Evolutionary conservation across 2,329 filamentous ascomycete genomes (phyloP).

Genomic region (Thermoascus crustaceus): DNA sequence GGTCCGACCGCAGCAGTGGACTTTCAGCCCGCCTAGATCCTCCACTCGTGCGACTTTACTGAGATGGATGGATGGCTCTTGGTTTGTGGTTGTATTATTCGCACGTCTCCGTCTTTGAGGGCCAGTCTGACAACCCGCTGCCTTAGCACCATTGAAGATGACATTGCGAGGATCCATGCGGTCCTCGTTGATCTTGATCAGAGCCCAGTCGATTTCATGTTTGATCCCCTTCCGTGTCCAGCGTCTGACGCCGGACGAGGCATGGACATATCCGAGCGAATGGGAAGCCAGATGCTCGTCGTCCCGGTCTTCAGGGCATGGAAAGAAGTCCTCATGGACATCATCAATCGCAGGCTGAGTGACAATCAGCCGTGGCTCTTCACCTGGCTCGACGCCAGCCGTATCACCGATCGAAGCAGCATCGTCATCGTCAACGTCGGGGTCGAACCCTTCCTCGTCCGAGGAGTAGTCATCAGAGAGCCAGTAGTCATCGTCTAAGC

Average conservation of each 20-base stretch:
- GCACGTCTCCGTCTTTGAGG: constrained; percentile 36
- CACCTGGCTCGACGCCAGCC: constrained; percentile 64
- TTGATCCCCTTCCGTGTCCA: constrained; percentile 61
- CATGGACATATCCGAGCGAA: constrained; percentile 73
- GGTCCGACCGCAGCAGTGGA: constrained; percentile 83
- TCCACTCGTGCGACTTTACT: constrained; percentile 47
- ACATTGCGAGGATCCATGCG: constrained; percentile 65
- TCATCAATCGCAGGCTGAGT: constrained; percentile 91
- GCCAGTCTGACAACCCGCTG: not conserved
- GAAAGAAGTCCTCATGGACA: constrained; percentile 74
- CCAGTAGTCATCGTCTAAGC: constrained; percentile 36
- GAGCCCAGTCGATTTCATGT: constrained; percentile 92
- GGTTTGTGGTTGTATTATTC: constrained; percentile 26
- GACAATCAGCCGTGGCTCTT: constrained; percentile 68
- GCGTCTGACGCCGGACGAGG: constrained; percentile 79
- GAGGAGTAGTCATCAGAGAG: constrained; percentile 42
- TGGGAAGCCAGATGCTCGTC: constrained; percentile 78
- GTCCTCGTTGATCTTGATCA: constrained; percentile 69
- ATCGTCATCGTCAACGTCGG: constrained; percentile 50
- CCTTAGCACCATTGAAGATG: constrained; percentile 36
- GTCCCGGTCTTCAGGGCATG: constrained; percentile 64
- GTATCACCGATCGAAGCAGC: constrained; percentile 60
- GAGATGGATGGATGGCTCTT: constrained; percentile 42
- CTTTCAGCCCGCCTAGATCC: constrained; percentile 62
- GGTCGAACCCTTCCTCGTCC: constrained; percentile 42